phyloP scores from a whole-genome alignment of 2,329 filamentous ascomycete species.

The Orbilia oligospora region DNA sequence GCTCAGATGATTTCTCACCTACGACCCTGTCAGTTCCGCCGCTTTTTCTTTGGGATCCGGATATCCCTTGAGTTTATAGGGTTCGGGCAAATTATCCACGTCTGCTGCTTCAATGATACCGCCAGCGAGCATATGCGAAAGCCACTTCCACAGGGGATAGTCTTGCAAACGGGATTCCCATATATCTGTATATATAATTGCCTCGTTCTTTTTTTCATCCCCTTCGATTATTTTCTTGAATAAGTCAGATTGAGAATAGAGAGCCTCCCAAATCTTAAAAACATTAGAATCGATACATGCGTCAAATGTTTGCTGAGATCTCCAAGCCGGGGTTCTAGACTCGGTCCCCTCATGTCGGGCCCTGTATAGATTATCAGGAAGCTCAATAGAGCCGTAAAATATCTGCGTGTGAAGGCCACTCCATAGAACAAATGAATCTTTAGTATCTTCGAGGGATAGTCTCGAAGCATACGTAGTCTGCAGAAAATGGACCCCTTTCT shows the following conservation, averaged over 20 bases:
- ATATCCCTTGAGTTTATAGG: constrained; percentile 14
- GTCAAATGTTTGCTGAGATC: not conserved
- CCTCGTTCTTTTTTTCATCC: constrained; percentile 1
- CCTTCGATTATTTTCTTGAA: constrained; percentile 15
- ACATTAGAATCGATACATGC: constrained; percentile 12
- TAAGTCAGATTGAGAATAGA: constrained; percentile 13
- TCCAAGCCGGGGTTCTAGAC: not conserved
- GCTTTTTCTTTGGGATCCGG: not conserved
- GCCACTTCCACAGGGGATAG: not conserved
- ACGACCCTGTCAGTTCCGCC: not conserved
- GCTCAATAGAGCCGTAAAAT: not conserved
- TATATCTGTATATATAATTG: not conserved
- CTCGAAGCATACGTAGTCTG: not conserved
- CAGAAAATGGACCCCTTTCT: not conserved
- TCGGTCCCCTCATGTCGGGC: not conserved
- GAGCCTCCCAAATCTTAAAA: constrained; percentile 29
- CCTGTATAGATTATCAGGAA: not conserved
- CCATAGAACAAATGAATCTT: not conserved
- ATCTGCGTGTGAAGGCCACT: not conserved
- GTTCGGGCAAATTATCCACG: constrained; percentile 16
- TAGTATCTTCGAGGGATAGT: constrained; percentile 2
- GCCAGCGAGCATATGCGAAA: not conserved
- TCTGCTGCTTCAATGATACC: constrained; percentile 12
- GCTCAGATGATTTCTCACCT: not conserved
- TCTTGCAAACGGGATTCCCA: not conserved